Evolutionary conservation across 805 yeast species (phyloP).

Genomic region (Candida multigemmis): DNA sequence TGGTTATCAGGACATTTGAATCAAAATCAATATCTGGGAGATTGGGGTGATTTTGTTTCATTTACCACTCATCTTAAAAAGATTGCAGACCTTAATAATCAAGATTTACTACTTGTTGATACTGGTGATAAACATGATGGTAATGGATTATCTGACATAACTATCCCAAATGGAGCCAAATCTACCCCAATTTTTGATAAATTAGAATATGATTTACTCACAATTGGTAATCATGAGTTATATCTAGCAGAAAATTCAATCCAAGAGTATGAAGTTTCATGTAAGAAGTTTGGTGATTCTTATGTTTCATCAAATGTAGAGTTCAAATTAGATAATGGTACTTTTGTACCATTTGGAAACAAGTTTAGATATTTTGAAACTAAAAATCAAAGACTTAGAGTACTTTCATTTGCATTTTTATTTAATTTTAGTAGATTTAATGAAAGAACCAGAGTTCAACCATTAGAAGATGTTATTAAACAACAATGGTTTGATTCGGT

Average conservation of each 20-base stretch:
- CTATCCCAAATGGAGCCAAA: conserved; percentile 58
- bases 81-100: conserved; percentile 33
- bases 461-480: conserved; percentile 43
- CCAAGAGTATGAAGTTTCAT: conserved; percentile 57
- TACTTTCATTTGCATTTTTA: conserved; percentile 69
- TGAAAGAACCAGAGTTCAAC: conserved; percentile 52
- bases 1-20: conserved; percentile 89
- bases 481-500: conserved; percentile 58
- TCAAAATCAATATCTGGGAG: conserved; percentile 69
- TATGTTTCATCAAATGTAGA: conserved; percentile 73
- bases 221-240: conserved; percentile 89
- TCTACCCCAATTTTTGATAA: conserved; percentile 56
- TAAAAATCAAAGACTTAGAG: conserved; percentile 35
- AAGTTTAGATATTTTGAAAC: conserved; percentile 61
- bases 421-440: conserved; percentile 67
- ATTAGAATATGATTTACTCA: conserved; percentile 66
- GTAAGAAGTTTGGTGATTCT: conserved; percentile 47
- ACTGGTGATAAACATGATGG: conserved; percentile 96
- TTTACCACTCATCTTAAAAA: conserved; percentile 46
- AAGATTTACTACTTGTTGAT: conserved; percentile 70
- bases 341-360: conserved; percentile 59
- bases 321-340: conserved; percentile 31
- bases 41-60: conserved; percentile 88
- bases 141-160: conserved; percentile 79
- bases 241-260: conserved; percentile 56